Percentiles rank a stretch among this genome's conserved stretches.
Evolutionary conservation across 495 filamentous ascomycete species (phyloP).

Genomic region (Neurospora intermedia): DNA sequence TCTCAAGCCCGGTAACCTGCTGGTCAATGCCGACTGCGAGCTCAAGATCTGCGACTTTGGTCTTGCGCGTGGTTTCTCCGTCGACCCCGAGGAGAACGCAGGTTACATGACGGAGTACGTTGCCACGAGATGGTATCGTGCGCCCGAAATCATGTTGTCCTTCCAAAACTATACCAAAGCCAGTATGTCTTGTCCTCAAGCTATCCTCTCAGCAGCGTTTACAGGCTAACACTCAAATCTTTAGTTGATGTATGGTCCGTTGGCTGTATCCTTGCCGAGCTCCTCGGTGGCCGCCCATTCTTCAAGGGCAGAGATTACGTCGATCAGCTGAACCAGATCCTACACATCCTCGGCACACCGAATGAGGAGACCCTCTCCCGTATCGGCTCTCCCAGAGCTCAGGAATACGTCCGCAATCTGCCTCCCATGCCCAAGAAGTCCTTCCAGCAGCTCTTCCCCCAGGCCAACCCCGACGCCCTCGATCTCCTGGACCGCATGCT

Average conservation of each 20-base stretch:
- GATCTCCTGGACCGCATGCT: constrained; percentile 94
- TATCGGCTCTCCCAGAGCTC: constrained; percentile 89
- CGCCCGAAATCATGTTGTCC: constrained; percentile 98
- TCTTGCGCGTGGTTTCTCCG: constrained; percentile 87
- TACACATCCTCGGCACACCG: constrained; percentile 94
- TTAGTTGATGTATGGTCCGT: constrained; percentile 98
- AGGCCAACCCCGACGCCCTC: constrained; percentile 91
- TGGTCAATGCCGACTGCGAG: constrained; percentile 98
- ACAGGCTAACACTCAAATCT: background rate
- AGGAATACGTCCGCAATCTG: constrained; percentile 97
- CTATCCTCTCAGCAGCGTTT: background rate
- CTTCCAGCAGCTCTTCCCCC: constrained; percentile 82
- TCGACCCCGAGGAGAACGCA: constrained; percentile 95
- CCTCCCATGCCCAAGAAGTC: constrained; percentile 89
- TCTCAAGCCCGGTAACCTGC: constrained; percentile 89
- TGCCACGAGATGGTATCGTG: constrained; percentile 96
- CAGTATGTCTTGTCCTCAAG: constrained; percentile 49
- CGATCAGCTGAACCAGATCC: constrained; percentile 97
- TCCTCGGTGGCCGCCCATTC: constrained; percentile 92
- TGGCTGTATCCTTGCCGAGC: constrained; percentile 92
- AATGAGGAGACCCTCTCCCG: constrained; percentile 89
- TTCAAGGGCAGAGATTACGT: constrained; percentile 99
- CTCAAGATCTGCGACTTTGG: constrained; percentile 99
- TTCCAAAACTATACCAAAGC: constrained; percentile 99
- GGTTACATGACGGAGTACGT: constrained; percentile 99